These are phyloP conservation scores for Starmera quercuum DNA, from an alignment of 805 yeast species.

Conservation along the genomic window DNA sequence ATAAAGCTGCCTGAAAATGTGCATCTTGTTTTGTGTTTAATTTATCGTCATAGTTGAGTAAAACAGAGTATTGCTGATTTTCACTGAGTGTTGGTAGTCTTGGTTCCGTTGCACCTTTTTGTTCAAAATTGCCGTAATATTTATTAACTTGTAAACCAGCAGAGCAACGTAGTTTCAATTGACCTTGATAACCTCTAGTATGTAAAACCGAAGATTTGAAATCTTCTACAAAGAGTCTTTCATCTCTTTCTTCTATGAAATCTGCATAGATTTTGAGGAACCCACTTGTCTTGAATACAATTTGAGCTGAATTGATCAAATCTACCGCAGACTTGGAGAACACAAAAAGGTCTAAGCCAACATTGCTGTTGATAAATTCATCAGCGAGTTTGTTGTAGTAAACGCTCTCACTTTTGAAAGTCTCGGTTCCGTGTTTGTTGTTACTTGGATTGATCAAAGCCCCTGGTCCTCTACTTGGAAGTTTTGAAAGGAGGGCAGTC, in stretches of 20 bases:
- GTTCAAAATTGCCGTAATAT: constrained; percentile 55
- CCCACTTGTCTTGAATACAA: constrained; percentile 70
- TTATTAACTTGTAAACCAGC: constrained; percentile 75
- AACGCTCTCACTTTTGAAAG: constrained; percentile 51
- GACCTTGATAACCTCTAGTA: constrained; percentile 68
- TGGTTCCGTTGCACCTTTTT: constrained; percentile 47
- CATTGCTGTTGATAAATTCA: constrained; percentile 45
- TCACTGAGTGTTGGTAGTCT: constrained; percentile 55
- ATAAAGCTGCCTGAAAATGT: constrained; percentile 84
- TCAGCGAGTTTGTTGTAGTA: constrained; percentile 55
- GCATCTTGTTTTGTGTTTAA: constrained; percentile 66
- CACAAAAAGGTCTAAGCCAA: constrained; percentile 74
- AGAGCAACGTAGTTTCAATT: constrained; percentile 79
- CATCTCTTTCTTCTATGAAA: constrained; percentile 65
- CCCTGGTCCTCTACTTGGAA: constrained; percentile 84
- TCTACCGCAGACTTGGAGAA: constrained; percentile 62
- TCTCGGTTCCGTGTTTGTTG: constrained; percentile 30
- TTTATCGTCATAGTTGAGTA: constrained; percentile 71
- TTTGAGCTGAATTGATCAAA: constrained; percentile 61
- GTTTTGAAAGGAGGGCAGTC: constrained; percentile 51
- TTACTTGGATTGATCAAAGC: constrained; percentile 31
- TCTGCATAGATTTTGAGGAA: constrained; percentile 52
- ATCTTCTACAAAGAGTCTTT: constrained; percentile 53
- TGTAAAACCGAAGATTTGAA: constrained; percentile 43
- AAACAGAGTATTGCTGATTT: constrained; percentile 61